Evolutionary conservation across 495 filamentous ascomycete genomes (phyloP).

Genomic region (Lophiostoma macrostomum): DNA sequence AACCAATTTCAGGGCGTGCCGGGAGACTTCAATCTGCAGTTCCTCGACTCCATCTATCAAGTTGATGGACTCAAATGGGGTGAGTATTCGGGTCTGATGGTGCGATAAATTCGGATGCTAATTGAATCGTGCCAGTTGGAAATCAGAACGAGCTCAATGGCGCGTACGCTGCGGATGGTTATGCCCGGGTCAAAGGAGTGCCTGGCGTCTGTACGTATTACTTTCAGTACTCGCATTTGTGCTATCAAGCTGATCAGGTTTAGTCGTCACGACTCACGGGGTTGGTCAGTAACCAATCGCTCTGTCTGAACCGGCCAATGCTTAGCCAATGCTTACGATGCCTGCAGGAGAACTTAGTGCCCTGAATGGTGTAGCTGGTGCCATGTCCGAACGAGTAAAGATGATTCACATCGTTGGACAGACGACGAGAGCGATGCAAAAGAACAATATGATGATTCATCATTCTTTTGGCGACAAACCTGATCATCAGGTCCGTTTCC

Average conservation of each 20-base stretch:
- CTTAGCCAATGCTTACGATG: slow-evolving; percentile 4
- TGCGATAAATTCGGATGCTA: background rate
- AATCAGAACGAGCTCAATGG: slow-evolving; percentile 44
- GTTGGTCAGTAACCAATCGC: slow-evolving; percentile 31
- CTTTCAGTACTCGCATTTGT: background rate
- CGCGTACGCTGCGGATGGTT: slow-evolving; percentile 44
- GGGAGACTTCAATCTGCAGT: slow-evolving; percentile 39
- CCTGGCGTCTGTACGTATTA: slow-evolving; percentile 32
- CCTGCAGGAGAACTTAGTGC: slow-evolving; percentile 40
- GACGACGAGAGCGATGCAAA: slow-evolving; percentile 39
- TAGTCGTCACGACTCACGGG: slow-evolving; percentile 43
- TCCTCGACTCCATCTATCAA: slow-evolving; percentile 41
- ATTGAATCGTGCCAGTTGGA: slow-evolving; percentile 30
- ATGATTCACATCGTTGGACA: slow-evolving; percentile 45
- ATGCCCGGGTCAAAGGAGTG: slow-evolving; percentile 37
- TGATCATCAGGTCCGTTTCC: slow-evolving; percentile 30
- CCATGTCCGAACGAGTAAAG: slow-evolving; percentile 41
- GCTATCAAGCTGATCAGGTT: background rate
- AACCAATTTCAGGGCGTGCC: slow-evolving; percentile 25
- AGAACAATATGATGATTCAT: slow-evolving; percentile 43
- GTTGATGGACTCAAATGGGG: slow-evolving; percentile 40
- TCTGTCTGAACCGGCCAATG: background rate
- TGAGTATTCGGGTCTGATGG: background rate
- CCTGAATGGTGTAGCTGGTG: slow-evolving; percentile 42
- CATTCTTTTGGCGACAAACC: slow-evolving; percentile 40